Evolutionary conservation across 345 rosid species (phyloP).

Genomic region (Hypericum androsaemum): DNA sequence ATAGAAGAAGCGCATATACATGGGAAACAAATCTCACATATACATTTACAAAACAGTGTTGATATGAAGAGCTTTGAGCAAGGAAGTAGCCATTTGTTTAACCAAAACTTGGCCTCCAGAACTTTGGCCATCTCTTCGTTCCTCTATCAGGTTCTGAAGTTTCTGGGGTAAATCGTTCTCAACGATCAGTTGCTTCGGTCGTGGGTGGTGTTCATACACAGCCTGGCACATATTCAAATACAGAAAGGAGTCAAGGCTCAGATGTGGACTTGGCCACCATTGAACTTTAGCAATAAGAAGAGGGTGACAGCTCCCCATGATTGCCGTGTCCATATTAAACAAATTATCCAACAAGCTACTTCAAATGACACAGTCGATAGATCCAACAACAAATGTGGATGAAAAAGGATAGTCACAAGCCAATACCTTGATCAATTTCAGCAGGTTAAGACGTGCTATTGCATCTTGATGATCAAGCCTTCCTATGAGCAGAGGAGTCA

Average conservation of each 20-base stretch:
- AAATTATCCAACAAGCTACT: too few species aligned
- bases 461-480: constrained; percentile 97
- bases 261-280: too few species aligned
- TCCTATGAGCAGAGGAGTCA: constrained; percentile 78
- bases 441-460: constrained; percentile 86
- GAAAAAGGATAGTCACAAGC: not conserved
- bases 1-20: constrained; percentile 14
- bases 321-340: too few species aligned
- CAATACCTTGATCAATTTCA: constrained; percentile 79
- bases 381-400: not conserved
- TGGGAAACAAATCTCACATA: not conserved
- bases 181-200: constrained; percentile 89
- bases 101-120: constrained; percentile 96
- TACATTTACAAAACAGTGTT: constrained; percentile 67
- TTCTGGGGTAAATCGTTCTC: constrained; percentile 88
- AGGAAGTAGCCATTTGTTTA: constrained; percentile 95
- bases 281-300: too few species aligned
- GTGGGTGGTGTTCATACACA: constrained; percentile 97
- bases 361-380: too few species aligned
- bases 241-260: too few species aligned
- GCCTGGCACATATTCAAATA: constrained; percentile 33
- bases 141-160: constrained; percentile 79
- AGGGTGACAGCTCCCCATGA: too few species aligned
- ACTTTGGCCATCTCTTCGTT: constrained; percentile 90
- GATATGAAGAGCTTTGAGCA: constrained; percentile 90